A percentile compares a stretch with the other conserved stretches of the same genome.
Conservation (phyloP, 2,329 filamentous ascomycete species). For the Epichloe elymi region DNA sequence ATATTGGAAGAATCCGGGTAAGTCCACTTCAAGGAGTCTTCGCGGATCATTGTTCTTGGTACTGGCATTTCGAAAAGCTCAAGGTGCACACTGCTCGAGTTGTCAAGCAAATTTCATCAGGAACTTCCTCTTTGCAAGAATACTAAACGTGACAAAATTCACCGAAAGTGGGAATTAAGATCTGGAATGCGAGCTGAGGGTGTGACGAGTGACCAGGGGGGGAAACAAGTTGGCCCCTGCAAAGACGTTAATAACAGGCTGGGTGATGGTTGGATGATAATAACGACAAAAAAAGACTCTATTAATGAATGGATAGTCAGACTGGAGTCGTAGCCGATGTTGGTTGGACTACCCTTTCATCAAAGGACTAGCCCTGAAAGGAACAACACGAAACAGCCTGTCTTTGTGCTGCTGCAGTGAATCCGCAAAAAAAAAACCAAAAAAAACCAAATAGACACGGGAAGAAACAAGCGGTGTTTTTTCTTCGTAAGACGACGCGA, state of each 20-base stretch:
- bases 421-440: neutral
- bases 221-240: neutral
- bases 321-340: neutral
- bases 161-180: no score
- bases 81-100: neutral
- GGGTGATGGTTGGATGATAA: no score
- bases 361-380: neutral
- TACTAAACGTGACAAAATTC: neutral
- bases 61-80: neutral
- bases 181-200: no score
- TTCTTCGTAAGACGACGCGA: constrained; percentile 5
- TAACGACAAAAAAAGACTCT: neutral
- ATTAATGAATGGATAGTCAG: neutral
- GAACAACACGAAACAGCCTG: neutral
- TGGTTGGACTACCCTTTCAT: neutral
- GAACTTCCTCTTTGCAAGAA: neutral
- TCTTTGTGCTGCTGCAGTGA: constrained; percentile 3
- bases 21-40: constrained; percentile 5
- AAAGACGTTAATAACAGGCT: neutral
- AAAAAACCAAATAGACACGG: neutral
- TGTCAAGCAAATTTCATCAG: neutral
- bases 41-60: constrained; percentile 2
- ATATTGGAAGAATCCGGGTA: neutral
- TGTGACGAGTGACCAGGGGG: neutral
- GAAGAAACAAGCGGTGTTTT: no score